Evolutionary conservation across 495 filamentous ascomycete species (phyloP).

Genomic region (Trichoderma parareesei): DNA sequence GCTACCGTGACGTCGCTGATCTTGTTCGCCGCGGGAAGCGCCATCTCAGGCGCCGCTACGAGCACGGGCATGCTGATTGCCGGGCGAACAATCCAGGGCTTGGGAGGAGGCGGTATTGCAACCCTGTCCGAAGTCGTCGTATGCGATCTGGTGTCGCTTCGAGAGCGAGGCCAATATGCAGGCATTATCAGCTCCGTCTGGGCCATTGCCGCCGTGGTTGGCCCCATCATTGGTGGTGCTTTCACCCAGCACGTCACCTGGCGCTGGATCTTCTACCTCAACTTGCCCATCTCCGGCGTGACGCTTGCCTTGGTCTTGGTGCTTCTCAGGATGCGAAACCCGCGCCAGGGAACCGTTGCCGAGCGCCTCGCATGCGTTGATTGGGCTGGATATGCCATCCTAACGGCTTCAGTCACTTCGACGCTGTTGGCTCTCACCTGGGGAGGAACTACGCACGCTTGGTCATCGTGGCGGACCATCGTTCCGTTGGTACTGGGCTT

Average conservation of each 20-base stretch:
- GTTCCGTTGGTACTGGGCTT: slow-evolving; percentile 31
- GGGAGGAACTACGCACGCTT: slow-evolving; percentile 42
- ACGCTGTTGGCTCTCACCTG: slow-evolving; percentile 36
- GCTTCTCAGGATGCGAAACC: slow-evolving; percentile 25
- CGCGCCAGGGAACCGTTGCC: slow-evolving; percentile 9
- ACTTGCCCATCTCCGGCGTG: slow-evolving; percentile 46
- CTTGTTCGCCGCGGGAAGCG: slow-evolving; percentile 54
- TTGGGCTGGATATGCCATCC: slow-evolving; percentile 30
- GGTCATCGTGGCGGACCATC: slow-evolving; percentile 28
- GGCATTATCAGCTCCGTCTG: slow-evolving; percentile 28
- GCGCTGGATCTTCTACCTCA: slow-evolving; percentile 61
- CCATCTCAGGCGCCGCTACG: slow-evolving; percentile 55
- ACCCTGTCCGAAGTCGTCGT: slow-evolving; percentile 67
- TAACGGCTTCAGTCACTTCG: slow-evolving; percentile 27
- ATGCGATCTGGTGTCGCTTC: slow-evolving; percentile 45
- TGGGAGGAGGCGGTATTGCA: slow-evolving; percentile 65
- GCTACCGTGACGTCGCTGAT: slow-evolving; percentile 56
- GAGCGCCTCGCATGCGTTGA: slow-evolving; percentile 30
- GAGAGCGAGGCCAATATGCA: slow-evolving; percentile 21
- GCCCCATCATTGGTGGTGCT: slow-evolving; percentile 51
- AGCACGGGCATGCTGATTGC: slow-evolving; percentile 60
- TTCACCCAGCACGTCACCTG: slow-evolving; percentile 40
- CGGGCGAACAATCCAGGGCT: slow-evolving; percentile 63
- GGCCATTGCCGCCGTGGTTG: slow-evolving; percentile 41
- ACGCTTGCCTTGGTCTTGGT: slow-evolving; percentile 45